Evolutionary conservation across 371 early-diverging fungal species (phyloP), one percentile per base, ranked within the genome.

Genomic region (Capillidium heterosporum): DNA sequence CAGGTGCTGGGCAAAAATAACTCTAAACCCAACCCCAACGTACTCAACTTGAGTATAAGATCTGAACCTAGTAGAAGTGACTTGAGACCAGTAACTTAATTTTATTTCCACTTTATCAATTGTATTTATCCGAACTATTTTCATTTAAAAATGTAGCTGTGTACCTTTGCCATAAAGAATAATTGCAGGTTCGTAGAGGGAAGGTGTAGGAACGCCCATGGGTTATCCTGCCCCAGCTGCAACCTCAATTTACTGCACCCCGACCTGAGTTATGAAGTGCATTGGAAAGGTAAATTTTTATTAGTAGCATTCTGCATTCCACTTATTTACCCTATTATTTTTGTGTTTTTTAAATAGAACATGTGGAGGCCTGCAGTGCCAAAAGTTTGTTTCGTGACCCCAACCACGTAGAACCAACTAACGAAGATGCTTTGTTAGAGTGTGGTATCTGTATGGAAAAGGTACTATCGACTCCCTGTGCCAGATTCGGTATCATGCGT

Each of bases 371-470:
- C 41, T 53, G 53, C 26, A 28, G 27, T 17, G 31, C 4, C 24
- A 29, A 24, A 49, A 13, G 15, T 2, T 31, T 24, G 17, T 28
- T 49, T 23, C 10, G 28, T 13, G 31, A 31, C 8, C 4, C 35
- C 4, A 35, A 44, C 19, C 44, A 44, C 8, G 7, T 19, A 44
- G 23, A 8, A 15, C 40, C n/a, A n/a, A 17, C 23, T 44, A 23
- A 44, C 19, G 53, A 53, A 32, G 26, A 39, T 35, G 39, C 29
- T 10, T 7, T 17, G 5, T 57, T 69, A 60, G 73, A 77, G 47
- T 77, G 78, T 59, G 71, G 68, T 10, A 68, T 77, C n/a, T 77
- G 74, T 59, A 65, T 67, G 63, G 73, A 75, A 44, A 53, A 52
- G 48, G 74, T 77, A 2, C 43, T 59, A 39, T 28, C 49, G 13